Evolutionary conservation across 169 alveolate species (phyloP), one percentile per base, ranked within the genome.

Genomic region (Cryptosporidium andersoni): DNA sequence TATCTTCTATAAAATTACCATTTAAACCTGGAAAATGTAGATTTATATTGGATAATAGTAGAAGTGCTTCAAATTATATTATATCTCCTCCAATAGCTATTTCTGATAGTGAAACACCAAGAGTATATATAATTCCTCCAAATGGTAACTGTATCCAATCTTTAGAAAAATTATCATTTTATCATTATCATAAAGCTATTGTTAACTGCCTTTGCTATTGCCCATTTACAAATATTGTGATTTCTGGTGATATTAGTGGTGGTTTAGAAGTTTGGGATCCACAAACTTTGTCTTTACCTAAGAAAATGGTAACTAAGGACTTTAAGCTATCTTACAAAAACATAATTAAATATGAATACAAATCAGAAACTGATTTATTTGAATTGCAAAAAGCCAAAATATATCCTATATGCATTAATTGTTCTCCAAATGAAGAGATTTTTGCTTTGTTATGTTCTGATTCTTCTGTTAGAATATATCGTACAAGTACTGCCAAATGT

Each of bases 281-380:
- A 43, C 68, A 89, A 6, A 85, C 91, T 40, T 63, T 63, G 49
- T 91, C 88, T 51, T 81, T 91, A 67, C 94, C 95, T 36, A 55
- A 12, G 37, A 53, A 43, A 39, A 12, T 9, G 8, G 0, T 1
- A 49, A 49, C 8, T 49, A 49, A 49, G 12, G 12, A 49, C 8
- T 49, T 49, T 9, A 89, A 34, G 2, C 12, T 37, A 1, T 37
- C n/a, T 37, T 16, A 45, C 51, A 12, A 45, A 14, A 64, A 81
- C 64, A 42, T 80, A 25, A 66, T 92, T 16, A 88, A 85, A 45
- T 94, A 90, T 88, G 63, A 67, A 36, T 82, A 81, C 25, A 92
- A 92, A 81, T 63, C 90, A 11, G 95, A 94, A 40, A 97, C 99
- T 11, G 99, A 96, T 89, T 89, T 95, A 48, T 95, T 92, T 74